A percentile compares a stretch with the other conserved stretches of the same genome.
These are phyloP conservation scores for Erysiphe pulchra DNA, from an alignment of 2,329 filamentous ascomycete genomes.

Conservation along the genomic window DNA sequence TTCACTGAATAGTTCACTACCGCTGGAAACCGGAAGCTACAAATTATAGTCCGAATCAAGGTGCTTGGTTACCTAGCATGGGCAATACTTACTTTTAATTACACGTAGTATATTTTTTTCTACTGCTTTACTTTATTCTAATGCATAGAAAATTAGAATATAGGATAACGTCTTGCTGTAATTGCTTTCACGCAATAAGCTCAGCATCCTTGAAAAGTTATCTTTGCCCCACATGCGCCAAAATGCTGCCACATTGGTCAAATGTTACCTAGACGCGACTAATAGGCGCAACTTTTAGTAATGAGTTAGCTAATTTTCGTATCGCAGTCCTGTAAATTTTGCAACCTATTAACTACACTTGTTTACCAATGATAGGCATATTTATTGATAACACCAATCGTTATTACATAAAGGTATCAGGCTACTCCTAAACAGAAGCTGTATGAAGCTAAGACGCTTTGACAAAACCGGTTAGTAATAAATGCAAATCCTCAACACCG, in stretches of 20 bases:
- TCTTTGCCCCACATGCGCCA: neutral
- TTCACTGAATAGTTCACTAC: conserved; percentile 5
- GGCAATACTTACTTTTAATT: conserved; percentile 9
- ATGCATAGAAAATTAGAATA: conserved; percentile 14
- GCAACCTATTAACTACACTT: neutral
- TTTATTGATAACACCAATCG: neutral
- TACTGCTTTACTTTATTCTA: conserved; percentile 4
- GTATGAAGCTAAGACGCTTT: neutral
- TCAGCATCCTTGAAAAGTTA: neutral
- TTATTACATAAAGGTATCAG: too few species aligned
- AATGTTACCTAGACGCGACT: neutral
- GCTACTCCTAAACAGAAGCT: neutral
- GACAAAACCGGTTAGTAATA: neutral
- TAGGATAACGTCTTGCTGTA: conserved; percentile 10
- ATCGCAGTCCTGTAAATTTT: neutral
- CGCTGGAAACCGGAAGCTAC: conserved; percentile 9
- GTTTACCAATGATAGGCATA: neutral
- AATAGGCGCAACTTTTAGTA: neutral
- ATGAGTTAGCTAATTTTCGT: neutral
- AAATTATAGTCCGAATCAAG: conserved; percentile 5
- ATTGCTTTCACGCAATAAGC: neutral
- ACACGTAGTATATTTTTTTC: conserved; percentile 4
- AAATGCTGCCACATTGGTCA: neutral
- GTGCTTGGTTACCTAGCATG: conserved; percentile 3
- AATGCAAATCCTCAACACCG: neutral